A percentile compares a stretch with the other conserved stretches of the same genome.
phyloP scores from a whole-genome alignment of 2,329 filamentous ascomycete species.

The Cladophialophora carrionii region DNA sequence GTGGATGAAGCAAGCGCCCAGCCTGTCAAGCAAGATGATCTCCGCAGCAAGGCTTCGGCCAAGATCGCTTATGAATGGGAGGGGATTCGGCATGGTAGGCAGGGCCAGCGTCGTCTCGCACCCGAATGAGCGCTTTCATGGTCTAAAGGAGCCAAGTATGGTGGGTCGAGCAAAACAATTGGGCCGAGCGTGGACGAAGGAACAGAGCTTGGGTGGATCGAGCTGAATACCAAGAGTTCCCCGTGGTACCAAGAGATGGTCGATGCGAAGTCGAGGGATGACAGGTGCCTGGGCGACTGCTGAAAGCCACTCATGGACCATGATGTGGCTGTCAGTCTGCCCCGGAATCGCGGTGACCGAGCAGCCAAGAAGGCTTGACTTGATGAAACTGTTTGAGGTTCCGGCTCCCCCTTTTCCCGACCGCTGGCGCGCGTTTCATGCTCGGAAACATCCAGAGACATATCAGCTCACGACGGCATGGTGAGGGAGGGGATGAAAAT shows the following conservation, averaged over 20 bases:
- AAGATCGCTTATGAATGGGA: constrained; percentile 1
- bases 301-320: constrained; percentile 2
- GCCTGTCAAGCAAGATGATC: constrained; percentile 9
- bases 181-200: background rate
- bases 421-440: constrained; percentile 12
- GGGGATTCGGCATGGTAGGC: constrained; percentile 2
- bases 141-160: background rate
- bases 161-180: constrained; percentile 1
- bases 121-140: constrained; percentile 7
- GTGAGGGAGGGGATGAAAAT: background rate
- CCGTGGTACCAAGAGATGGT: constrained; percentile 4
- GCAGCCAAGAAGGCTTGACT: constrained; percentile 21
- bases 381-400: constrained; percentile 14
- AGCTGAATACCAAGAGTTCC: background rate
- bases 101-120: background rate
- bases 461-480: background rate
- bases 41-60: constrained; percentile 24
- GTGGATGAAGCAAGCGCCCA: constrained; percentile 13
- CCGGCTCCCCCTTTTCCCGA: background rate
- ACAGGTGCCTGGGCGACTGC: background rate
- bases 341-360: background rate
- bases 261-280: constrained; percentile 13
- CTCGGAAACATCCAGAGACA: background rate
- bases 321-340: background rate
- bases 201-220: background rate